These are phyloP conservation scores for Amylostereum areolatum DNA, from an alignment of 1,284 basidiomycete genomes.

Conservation along the genomic window DNA sequence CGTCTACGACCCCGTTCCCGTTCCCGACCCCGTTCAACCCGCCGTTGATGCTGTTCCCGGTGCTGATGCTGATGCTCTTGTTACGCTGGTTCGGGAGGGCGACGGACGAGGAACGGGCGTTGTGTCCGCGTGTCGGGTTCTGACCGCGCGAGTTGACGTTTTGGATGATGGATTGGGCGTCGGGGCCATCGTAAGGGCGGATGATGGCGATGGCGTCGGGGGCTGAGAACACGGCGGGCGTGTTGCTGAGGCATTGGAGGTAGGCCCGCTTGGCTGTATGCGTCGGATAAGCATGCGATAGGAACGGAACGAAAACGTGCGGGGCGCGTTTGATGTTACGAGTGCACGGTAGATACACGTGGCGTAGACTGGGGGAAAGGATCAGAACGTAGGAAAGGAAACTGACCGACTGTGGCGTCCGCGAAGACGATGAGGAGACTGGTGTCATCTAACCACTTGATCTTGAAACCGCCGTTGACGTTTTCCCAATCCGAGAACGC, in stretches of 20 bases:
- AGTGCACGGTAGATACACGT: no score
- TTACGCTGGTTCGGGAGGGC: constrained; percentile 54
- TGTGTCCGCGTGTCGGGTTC: constrained; percentile 59
- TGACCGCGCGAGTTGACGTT: constrained; percentile 77
- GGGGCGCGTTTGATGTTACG: no score
- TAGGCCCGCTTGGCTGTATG: constrained; percentile 87
- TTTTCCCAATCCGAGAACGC: constrained; percentile 90
- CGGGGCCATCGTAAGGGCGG: constrained; percentile 90
- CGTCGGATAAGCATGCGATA: constrained; percentile 18
- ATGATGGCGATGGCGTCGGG: constrained; percentile 53
- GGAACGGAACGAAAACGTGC: no score
- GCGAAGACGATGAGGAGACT: constrained; percentile 93
- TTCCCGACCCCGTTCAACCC: neutral
- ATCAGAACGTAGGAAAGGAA: neutral
- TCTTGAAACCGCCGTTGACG: constrained; percentile 89
- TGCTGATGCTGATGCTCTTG: constrained; percentile 31
- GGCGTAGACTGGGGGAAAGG: constrained; percentile 6
- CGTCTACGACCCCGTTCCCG: neutral
- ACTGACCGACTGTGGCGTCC: constrained; percentile 77
- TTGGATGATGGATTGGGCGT: constrained; percentile 87
- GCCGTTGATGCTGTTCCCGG: constrained; percentile 24
- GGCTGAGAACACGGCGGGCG: constrained; percentile 66
- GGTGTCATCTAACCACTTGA: constrained; percentile 98
- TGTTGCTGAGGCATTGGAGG: constrained; percentile 78
- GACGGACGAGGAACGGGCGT: constrained; percentile 62